These are phyloP conservation scores for Lentinula aciculospora DNA, from an alignment of 768 basidiomycete species.

Conservation along the genomic window DNA sequence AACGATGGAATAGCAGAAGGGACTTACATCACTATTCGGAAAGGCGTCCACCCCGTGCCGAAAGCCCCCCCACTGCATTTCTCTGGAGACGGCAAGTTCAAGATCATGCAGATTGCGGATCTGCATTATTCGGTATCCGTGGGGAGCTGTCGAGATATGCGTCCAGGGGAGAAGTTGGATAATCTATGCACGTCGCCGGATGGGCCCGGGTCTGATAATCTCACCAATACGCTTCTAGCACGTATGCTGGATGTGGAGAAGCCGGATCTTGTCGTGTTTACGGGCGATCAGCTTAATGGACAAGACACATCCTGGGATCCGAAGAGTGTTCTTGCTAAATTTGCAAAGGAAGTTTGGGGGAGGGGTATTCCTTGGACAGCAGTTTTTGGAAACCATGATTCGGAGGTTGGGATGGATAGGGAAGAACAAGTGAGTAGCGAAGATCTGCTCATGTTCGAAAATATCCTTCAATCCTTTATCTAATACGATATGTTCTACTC, in stretches of 20 bases:
- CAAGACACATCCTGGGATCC: slow-evolving; percentile 89
- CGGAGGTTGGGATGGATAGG: slow-evolving; percentile 45
- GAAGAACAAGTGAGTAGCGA: slow-evolving; percentile 29
- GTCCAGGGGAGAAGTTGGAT: slow-evolving; percentile 25
- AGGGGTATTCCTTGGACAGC: slow-evolving; percentile 84
- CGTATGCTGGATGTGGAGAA: slow-evolving; percentile 72
- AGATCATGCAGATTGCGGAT: slow-evolving; percentile 87
- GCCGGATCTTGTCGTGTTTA: slow-evolving; percentile 89
- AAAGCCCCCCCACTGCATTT: slow-evolving; percentile 79
- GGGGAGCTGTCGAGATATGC: slow-evolving; percentile 74
- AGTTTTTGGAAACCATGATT: slow-evolving; percentile 85
- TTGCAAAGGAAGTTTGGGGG: slow-evolving; percentile 69
- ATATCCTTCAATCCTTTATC: too few relatives aligned
- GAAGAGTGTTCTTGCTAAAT: slow-evolving; percentile 84
- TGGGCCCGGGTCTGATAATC: slow-evolving; percentile 57
- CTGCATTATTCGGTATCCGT: slow-evolving; percentile 84
- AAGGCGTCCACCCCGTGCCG: slow-evolving; percentile 72
- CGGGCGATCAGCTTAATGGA: slow-evolving; percentile 91
- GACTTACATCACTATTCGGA: slow-evolving; percentile 63
- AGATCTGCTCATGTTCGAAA: not conserved
- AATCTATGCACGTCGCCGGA: slow-evolving; percentile 32
- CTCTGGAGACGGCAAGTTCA: slow-evolving; percentile 78
- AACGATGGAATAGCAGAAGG: slow-evolving; percentile 35
- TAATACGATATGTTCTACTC: not conserved
- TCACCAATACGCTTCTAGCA: slow-evolving; percentile 70